Evolutionary conservation across 495 filamentous ascomycete genomes (phyloP), one percentile per base, ranked within the genome.

Genomic region (Penicillium lagena): DNA sequence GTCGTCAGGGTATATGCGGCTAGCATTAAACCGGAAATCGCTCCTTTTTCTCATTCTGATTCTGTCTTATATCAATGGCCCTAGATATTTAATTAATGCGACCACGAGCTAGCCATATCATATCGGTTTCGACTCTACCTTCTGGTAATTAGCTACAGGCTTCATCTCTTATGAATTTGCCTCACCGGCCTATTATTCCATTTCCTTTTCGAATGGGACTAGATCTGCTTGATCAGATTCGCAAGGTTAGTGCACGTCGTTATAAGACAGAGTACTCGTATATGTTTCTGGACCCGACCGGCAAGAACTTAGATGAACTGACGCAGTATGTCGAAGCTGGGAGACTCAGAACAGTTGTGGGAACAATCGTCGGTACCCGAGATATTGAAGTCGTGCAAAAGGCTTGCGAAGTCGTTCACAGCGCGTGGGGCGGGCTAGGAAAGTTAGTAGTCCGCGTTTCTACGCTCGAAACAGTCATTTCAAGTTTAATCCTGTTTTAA

Each of bases 341-440:
- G 0, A 74, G 70, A 51, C 29, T 79, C 30, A 72, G 55, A 54
- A 47, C 68, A 5, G 62, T 81, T 29, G 64, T 67, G 29, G 67
- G 70, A 12, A 66, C 54, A 12, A 59, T 51, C 27, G 72, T 64
- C 12, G 47, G 64, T 14, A 43, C 79, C 17, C 50, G 56, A n/a
- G 72, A 81, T 56, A 48, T 78, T 2, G 58, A 72, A 34, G 60
- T 47, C 0, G 59, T 81, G 2, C 67, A 63, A 46, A 49, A 52
- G 29, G 76, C 60, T 12, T 75, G 72, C 42, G 54, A 70, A 43
- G 58, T 67, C 49, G 70, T 81, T 13, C 65, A 60, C 15, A 63
- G 62, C 14, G 68, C 66, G 4, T 78, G 76, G 45, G 78, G 79
- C 0, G 79, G 78, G 3, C 41, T 79, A 17, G 79, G 79, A 27